A percentile compares a stretch with the other conserved stretches of the same genome.
phyloP scores from a whole-genome alignment of 441 rosid species.

The California macrophylla region DNA sequence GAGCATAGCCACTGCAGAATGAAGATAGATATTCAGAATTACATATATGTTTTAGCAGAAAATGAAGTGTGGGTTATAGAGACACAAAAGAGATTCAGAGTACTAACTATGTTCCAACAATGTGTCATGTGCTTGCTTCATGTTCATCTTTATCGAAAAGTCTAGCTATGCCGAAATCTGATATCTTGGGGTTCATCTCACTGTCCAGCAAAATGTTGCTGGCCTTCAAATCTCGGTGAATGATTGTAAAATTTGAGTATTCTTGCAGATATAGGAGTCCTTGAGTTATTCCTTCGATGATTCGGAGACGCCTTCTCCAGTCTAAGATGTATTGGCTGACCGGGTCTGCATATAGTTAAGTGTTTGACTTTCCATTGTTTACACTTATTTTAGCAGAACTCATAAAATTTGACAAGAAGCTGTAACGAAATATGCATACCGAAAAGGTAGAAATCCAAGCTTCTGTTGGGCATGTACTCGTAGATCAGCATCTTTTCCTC shows the following conservation, averaged over 20 bases:
- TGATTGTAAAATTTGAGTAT: conserved; percentile 27
- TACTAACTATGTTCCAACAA: conserved; percentile 32
- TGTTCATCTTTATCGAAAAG: neutral
- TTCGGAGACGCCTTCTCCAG: conserved; percentile 28
- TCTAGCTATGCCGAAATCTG: conserved; percentile 34
- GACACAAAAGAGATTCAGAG: neutral
- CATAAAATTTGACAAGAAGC: neutral
- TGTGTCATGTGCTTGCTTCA: conserved; percentile 18
- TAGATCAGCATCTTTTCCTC: conserved; percentile 18
- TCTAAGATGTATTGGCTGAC: conserved; percentile 7
- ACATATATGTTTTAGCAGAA: neutral
- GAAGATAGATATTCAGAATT: neutral
- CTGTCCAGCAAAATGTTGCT: conserved; percentile 28
- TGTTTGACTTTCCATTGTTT: too few species aligned
- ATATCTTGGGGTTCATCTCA: conserved; percentile 27
- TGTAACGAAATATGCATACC: conserved; percentile 7
- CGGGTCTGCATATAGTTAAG: neutral
- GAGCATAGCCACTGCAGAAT: conserved; percentile 9
- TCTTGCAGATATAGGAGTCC: conserved; percentile 37
- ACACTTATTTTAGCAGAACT: neutral
- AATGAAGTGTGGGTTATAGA: neutral
- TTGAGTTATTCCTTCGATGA: conserved; percentile 29
- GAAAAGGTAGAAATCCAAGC: conserved; percentile 15
- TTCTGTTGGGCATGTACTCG: conserved; percentile 15
- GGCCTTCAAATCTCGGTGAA: conserved; percentile 30